Conservation (phyloP, 345 rosid species). For the Arabis hirsuta region DNA sequence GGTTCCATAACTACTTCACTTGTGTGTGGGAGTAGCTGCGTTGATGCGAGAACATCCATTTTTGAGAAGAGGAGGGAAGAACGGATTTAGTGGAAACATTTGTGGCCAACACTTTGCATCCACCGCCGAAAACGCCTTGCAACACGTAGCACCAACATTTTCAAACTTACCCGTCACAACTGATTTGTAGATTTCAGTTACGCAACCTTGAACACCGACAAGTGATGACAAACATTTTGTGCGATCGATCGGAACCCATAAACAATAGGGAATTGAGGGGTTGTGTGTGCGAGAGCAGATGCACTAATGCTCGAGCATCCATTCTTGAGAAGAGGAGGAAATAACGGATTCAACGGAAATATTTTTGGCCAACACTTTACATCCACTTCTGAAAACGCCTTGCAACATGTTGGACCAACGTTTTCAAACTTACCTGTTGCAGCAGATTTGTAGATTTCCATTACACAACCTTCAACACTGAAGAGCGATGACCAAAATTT, state of each 20-base stretch:
- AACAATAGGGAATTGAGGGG: not conserved
- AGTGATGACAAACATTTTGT: conserved; percentile 21
- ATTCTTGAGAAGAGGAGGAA: conserved; percentile 14
- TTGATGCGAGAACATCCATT: conserved; percentile 8
- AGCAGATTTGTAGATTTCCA: not conserved
- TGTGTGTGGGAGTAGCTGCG: not conserved
- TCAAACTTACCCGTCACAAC: conserved; percentile 6
- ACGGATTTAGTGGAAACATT: conserved; percentile 9
- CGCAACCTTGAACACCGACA: not conserved
- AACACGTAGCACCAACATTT: conserved; percentile 1
- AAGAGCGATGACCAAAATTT: conserved; percentile 12
- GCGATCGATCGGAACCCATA: not conserved
- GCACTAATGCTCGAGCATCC: not conserved
- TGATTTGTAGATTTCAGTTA: conserved; percentile 23
- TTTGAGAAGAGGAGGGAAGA: conserved; percentile 26
- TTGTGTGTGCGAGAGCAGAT: not conserved
- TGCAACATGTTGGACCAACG: not conserved
- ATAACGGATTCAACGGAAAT: conserved; percentile 4
- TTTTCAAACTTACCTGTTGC: conserved; percentile 22
- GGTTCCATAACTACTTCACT: not conserved
- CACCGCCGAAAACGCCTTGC: not conserved
- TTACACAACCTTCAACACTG: not conserved
- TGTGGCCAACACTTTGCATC: conserved; percentile 9
- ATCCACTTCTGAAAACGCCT: conserved; percentile 3
- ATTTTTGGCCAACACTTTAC: conserved; percentile 19